These are phyloP conservation scores for Pseudogymnoascus sp. DNA, from an alignment of 2,329 filamentous ascomycete genomes.

Conservation along the genomic window DNA sequence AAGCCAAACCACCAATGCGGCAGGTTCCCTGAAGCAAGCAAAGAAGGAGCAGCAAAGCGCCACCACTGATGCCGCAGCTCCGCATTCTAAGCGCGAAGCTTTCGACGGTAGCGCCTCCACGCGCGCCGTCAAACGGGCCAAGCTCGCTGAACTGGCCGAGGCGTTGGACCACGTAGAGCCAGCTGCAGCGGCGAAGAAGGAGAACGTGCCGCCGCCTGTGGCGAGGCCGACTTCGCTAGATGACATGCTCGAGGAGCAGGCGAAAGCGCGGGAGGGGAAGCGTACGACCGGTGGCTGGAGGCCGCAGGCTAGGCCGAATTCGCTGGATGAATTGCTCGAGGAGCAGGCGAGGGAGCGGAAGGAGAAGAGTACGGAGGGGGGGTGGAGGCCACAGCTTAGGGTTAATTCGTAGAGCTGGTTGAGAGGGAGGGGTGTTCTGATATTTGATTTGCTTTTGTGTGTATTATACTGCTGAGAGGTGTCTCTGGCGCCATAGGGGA, in stretches of 20 bases:
- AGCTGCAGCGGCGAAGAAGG: not conserved
- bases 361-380: not conserved
- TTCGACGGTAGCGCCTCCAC: not conserved
- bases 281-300: not conserved
- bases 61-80: not conserved
- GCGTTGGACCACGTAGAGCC: not conserved
- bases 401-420: not conserved
- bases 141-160: not conserved
- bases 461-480: not conserved
- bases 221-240: not conserved
- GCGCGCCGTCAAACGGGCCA: not conserved
- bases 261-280: not conserved
- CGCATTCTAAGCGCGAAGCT: not conserved
- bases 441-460: slow-evolving; percentile 2
- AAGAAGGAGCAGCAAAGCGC: slow-evolving; percentile 1
- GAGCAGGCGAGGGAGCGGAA: not conserved
- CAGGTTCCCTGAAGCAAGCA: not conserved
- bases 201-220: not conserved
- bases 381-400: not conserved
- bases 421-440: not conserved
- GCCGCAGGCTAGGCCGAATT: not conserved
- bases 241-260: slow-evolving; percentile 3
- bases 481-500: not conserved
- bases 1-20: not conserved
- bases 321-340: not conserved